phyloP scores from a whole-genome alignment of 1,284 basidiomycete genomes.

The Leucoagaricus sp. region DNA sequence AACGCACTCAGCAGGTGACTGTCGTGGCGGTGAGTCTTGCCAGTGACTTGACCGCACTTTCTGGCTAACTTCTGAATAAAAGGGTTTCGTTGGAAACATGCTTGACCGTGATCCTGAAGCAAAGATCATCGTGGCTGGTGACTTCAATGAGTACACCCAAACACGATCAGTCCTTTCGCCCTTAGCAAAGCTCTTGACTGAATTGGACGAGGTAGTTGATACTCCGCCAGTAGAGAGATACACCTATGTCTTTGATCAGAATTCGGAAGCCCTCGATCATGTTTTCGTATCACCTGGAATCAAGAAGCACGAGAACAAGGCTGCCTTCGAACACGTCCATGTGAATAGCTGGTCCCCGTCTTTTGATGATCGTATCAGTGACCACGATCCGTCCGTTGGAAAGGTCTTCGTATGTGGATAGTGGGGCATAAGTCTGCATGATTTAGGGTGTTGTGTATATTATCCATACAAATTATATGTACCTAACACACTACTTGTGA shows the following conservation, averaged over 20 bases:
- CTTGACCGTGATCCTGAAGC: constrained; percentile 46
- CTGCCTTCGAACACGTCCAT: constrained; percentile 58
- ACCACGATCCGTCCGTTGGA: constrained; percentile 62
- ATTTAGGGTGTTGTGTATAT: not conserved
- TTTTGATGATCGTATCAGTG: constrained; percentile 45
- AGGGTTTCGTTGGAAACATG: constrained; percentile 54
- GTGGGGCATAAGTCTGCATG: too few relatives aligned
- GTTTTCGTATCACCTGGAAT: constrained; percentile 54
- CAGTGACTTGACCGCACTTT: not conserved
- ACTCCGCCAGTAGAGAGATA: constrained; percentile 55
- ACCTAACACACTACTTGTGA: not conserved
- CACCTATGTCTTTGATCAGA: constrained; percentile 63
- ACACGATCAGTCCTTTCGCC: constrained; percentile 53
- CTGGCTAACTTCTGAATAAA: not conserved
- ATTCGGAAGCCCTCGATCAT: constrained; percentile 60
- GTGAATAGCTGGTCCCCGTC: constrained; percentile 57
- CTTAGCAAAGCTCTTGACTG: constrained; percentile 43
- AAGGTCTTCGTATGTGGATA: constrained; percentile 46
- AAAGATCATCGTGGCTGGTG: constrained; percentile 57
- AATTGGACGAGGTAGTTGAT: constrained; percentile 51
- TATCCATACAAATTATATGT: not conserved
- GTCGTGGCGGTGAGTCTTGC: constrained; percentile 42
- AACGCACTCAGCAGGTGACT: constrained; percentile 52
- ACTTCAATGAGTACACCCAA: constrained; percentile 65
- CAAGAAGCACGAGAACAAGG: constrained; percentile 31